Evolutionary conservation across 352 stramenopile genomes (phyloP).

Genomic region (Globisporangium recalcitrans): DNA sequence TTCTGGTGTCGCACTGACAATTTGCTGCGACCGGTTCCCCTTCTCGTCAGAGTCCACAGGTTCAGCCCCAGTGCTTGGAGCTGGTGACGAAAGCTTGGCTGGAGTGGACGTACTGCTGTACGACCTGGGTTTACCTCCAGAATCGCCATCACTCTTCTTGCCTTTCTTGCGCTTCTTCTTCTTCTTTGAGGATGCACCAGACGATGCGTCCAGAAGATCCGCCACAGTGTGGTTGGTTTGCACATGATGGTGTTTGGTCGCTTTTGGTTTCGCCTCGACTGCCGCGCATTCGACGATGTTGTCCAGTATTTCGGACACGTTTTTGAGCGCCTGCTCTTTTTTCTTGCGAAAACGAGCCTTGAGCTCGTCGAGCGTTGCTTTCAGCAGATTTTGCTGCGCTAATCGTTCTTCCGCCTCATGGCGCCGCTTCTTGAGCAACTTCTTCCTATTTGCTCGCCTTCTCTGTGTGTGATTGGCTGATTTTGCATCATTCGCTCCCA

Average conservation of each 20-base stretch:
- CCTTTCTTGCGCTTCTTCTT: constrained; percentile 23
- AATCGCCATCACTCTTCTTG: constrained; percentile 12
- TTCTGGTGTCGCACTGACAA: constrained; percentile 20
- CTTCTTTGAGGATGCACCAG: constrained; percentile 3
- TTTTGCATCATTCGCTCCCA: constrained; percentile 7
- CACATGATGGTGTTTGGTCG: background rate
- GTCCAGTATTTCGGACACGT: constrained; percentile 29
- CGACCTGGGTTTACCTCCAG: background rate
- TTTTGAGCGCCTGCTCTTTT: constrained; percentile 19
- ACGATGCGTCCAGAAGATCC: constrained; percentile 1
- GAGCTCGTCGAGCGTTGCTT: constrained; percentile 40
- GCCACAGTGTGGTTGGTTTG: constrained; percentile 5
- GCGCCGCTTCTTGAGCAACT: constrained; percentile 57
- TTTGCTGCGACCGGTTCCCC: constrained; percentile 13
- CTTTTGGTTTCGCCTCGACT: constrained; percentile 8
- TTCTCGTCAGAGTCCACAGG: background rate
- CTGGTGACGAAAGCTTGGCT: background rate
- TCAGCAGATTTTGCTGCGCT: constrained; percentile 37
- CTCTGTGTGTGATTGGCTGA: constrained; percentile 42
- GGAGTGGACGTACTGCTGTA: background rate
- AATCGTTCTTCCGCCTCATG: constrained; percentile 29
- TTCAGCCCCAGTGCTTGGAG: background rate
- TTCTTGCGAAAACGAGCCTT: constrained; percentile 22
- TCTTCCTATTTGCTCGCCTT: constrained; percentile 59
- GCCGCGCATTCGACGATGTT: constrained; percentile 40